These are phyloP conservation scores for Verticillium tricorpus DNA, from an alignment of 2,329 filamentous ascomycete genomes.

Conservation along the genomic window DNA sequence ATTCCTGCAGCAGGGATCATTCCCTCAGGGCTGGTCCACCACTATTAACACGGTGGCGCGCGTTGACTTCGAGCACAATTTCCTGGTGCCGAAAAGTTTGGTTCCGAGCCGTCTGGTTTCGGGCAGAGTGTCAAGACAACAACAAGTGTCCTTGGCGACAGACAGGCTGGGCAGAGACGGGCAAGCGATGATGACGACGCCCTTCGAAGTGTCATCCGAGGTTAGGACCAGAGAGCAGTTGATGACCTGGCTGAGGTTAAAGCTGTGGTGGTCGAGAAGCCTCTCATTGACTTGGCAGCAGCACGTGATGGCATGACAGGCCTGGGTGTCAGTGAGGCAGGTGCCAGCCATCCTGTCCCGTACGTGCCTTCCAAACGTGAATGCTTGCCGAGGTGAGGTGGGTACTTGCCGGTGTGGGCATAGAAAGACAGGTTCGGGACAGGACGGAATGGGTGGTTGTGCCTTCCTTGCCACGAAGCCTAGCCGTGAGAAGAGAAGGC, in stretches of 20 bases:
- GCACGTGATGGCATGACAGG: no score
- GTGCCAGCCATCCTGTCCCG: neutral
- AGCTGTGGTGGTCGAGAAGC: no score
- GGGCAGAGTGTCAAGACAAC: neutral
- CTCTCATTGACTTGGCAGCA: no score
- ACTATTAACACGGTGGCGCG: neutral
- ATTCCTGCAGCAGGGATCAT: neutral
- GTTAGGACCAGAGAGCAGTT: no score
- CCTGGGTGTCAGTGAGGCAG: neutral
- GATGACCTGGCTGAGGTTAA: no score
- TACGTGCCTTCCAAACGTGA: neutral
- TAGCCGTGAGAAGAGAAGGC: neutral
- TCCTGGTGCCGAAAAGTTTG: neutral
- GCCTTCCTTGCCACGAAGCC: neutral
- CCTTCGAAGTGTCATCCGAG: neutral
- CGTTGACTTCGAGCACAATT: neutral
- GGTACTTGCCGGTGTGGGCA: no score
- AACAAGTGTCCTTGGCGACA: neutral
- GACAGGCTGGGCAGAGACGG: no score
- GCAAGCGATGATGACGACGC: neutral
- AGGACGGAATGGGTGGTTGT: neutral
- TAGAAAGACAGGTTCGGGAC: no score
- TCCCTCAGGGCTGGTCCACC: neutral
- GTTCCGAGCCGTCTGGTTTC: neutral
- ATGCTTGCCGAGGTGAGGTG: no score